phyloP scores from a whole-genome alignment of 2,329 filamentous ascomycete species.

The Nothomitra cinnamomea region DNA sequence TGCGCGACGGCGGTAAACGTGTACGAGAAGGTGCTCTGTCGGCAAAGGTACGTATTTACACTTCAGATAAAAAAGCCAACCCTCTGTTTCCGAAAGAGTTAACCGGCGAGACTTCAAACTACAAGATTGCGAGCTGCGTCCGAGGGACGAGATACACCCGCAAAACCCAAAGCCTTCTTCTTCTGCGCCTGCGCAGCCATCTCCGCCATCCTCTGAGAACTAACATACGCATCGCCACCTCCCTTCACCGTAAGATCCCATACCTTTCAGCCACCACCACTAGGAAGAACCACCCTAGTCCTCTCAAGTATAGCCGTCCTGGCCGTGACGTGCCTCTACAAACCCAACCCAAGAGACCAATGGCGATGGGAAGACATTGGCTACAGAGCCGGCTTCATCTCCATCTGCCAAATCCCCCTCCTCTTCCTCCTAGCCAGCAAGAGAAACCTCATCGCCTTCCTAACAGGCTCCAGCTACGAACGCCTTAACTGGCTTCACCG shows the following conservation, averaged over 20 bases:
- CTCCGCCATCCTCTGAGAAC: constrained; percentile 36
- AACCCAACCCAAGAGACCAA: constrained; percentile 30
- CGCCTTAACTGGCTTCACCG: constrained; percentile 35
- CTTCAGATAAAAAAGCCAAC: neutral
- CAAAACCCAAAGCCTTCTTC: constrained; percentile 35
- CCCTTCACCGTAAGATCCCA: constrained; percentile 22
- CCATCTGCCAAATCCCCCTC: constrained; percentile 36
- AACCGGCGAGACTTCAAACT: neutral
- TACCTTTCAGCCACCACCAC: constrained; percentile 19
- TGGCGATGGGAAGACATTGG: constrained; percentile 38
- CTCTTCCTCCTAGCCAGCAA: constrained; percentile 38
- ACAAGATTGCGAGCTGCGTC: constrained; percentile 28
- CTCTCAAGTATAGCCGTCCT: constrained; percentile 31
- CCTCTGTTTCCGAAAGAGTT: neutral
- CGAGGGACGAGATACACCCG: constrained; percentile 25
- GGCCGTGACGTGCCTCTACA: constrained; percentile 39
- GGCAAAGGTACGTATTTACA: constrained; percentile 28
- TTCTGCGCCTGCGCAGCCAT: constrained; percentile 32
- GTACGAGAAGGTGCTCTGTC: constrained; percentile 30
- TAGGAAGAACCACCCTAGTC: constrained; percentile 24
- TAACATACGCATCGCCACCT: constrained; percentile 28
- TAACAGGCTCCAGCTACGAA: constrained; percentile 32
- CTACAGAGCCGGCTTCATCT: constrained; percentile 36
- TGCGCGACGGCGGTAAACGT: constrained; percentile 27
- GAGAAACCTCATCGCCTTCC: constrained; percentile 33